Conservation (phyloP, 2,329 filamentous ascomycete genomes). For the Diaporthe humulicola region DNA sequence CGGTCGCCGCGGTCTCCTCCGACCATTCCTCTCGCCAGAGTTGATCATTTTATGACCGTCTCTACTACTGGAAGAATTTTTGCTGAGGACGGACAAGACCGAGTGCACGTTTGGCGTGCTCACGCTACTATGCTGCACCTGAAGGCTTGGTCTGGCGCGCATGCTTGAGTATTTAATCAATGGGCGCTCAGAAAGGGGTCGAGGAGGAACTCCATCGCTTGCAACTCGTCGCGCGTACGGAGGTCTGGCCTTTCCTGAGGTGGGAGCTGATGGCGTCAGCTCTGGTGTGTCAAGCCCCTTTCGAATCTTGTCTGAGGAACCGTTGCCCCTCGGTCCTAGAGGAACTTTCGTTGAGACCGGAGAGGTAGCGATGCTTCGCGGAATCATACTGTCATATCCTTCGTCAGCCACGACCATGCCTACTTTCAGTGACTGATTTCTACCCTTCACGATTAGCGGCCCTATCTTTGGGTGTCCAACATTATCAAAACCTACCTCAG, state of each 20-base stretch:
- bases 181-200: conserved; percentile 35
- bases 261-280: neutral
- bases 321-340: neutral
- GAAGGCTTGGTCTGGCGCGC: neutral
- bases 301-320: neutral
- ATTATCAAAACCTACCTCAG: neutral
- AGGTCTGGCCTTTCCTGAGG: neutral
- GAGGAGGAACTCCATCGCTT: conserved; percentile 31
- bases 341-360: neutral
- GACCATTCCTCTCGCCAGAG: neutral
- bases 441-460: neutral
- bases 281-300: neutral
- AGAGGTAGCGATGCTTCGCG: neutral
- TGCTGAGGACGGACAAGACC: neutral
- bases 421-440: neutral
- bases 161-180: conserved; percentile 19
- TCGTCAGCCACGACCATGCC: neutral
- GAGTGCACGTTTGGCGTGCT: neutral
- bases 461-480: too few relatives aligned
- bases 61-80: neutral
- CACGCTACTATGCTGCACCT: neutral
- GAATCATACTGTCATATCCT: neutral
- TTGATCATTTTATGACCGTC: neutral
- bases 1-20: neutral
- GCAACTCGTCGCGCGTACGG: conserved; percentile 2